Base-by-base conservation (phyloP, 78 protist genomes). In the Dictyostelium brefeldianum region DNA sequence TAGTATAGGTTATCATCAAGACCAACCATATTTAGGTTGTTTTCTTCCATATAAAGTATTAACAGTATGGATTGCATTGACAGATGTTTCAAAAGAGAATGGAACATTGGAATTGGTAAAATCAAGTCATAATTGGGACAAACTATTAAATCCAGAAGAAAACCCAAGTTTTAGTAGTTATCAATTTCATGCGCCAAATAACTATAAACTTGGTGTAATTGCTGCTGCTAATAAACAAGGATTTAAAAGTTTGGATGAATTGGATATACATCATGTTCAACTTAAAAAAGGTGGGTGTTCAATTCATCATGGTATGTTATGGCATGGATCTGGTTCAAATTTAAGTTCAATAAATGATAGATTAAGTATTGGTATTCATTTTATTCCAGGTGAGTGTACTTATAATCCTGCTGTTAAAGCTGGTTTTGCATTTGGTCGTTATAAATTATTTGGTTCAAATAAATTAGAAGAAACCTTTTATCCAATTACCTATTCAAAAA, bases 21-120 rank as follows among this genome's bases (percentile, higher is more conserved):
- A 85, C 59, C 56, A 46, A 25, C 92, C 92, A 18, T 85, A 85
- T 29, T 53, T 85, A 18, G 31, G 27, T 29, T 85, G 46, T 46
- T 71, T 83, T 25, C 47, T n/a, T n/a, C 81, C 92, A 74, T 27
- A 11, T 15, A 41, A 71, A 18, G 83, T 75, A 14, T 80, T 51
- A 43, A 75, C 92, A 7, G 47, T 85, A 5, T 85, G 92, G 92
- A 57, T 71, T 59, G 83, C 92, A 74, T n/a, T 85, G 20, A 75
- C 56, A 3, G 82, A 85, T 75, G 92, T 85, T 18, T 73, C 82
- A 12, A n/a, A 7, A 11, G 59, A 56, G 17, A 85, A 85, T 85
- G 92, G 92, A 15, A 85, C 92, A 41, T 12, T 85, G 29, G 92
- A 85, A 27, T 85, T 73, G 59, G 83, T 47, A 29, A 50, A 47